phyloP scores from a whole-genome alignment of 805 yeast species.

The Ogataea glucozyma region DNA sequence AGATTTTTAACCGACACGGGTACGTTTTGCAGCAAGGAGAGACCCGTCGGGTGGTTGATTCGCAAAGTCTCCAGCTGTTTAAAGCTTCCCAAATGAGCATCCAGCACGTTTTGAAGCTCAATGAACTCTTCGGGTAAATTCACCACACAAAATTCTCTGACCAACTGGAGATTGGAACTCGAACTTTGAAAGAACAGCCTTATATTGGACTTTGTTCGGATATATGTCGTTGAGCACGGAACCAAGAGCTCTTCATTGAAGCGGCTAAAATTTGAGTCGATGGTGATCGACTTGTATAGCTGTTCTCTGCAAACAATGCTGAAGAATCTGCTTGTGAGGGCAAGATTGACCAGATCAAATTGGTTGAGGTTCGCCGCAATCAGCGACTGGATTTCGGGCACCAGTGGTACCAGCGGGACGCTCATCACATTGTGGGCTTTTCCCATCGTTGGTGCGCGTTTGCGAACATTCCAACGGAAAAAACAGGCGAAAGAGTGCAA shows the following conservation, averaged over 20 bases:
- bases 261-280: slow-evolving; percentile 26
- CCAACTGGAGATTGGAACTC: slow-evolving; percentile 9
- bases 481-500: not conserved
- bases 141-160: slow-evolving; percentile 19
- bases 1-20: slow-evolving; percentile 7
- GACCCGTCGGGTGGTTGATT: slow-evolving; percentile 16
- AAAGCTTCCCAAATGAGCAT: slow-evolving; percentile 5
- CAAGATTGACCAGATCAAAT: slow-evolving; percentile 26
- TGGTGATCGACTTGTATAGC: slow-evolving; percentile 25
- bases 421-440: not conserved
- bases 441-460: too few relatives aligned
- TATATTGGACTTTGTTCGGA: slow-evolving; percentile 21
- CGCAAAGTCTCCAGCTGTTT: slow-evolving; percentile 5
- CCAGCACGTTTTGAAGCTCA: slow-evolving; percentile 26
- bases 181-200: slow-evolving; percentile 8
- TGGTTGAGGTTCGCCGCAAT: slow-evolving; percentile 24
- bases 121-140: slow-evolving; percentile 31
- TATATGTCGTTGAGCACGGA: slow-evolving; percentile 12
- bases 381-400: slow-evolving; percentile 26
- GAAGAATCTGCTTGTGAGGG: slow-evolving; percentile 12
- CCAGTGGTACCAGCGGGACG: slow-evolving; percentile 4
- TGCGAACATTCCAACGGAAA: too few relatives aligned
- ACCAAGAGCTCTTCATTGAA: slow-evolving; percentile 29
- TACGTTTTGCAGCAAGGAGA: slow-evolving; percentile 15
- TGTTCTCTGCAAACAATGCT: slow-evolving; percentile 10